Base-by-base conservation (phyloP, 2,329 filamentous ascomycete genomes). In the Colletotrichum sojae region DNA sequence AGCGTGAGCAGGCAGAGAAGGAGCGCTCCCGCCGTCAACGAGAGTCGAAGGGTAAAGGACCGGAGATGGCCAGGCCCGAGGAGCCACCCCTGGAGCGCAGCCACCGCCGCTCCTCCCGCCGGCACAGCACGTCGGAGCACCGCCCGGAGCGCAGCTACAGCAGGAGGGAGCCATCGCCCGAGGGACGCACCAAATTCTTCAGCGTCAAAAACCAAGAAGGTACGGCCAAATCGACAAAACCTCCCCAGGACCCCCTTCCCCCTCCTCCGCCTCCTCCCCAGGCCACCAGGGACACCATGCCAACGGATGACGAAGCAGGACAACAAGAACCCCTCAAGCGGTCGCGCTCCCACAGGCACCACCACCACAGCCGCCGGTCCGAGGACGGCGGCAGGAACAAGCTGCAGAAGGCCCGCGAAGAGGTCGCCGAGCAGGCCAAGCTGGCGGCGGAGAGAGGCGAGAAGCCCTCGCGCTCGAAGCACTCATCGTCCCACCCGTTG, bases 131-230 rank as follows among this genome's bases (percentile, higher is more conserved):
- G 27, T 79, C 83, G 5, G 76, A 76, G 4, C 76, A 77, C 43
- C 72, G 72, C 16, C 71, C 75, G 36, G 71, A 71, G 65, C 74
- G 12, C 57, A 67, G 52, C 1, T 48, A 73, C 22, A 70, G 73
- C 16, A 76, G 74, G 39, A 78, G 76, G 31, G 78, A 79, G 6
- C 61, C 72, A 15, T 56, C 62, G 2, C 61, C 63, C 5, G 64
- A 77, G 63, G 31, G 31, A 36, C 74, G 53, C 48, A 84, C 81
- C 77, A 82, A 76, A 59, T 83, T 83, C 73, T 84, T 85, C 65
- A 78, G 80, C 45, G 72, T 82, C 51, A 83, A 78, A 64, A 77
- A 81, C 36, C 76, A 75, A 10, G 75, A 83, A 68, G 82, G 81
- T 20, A 71, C 78, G 39, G 31, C 76, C 16, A 72, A 71, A 27